Conservation (phyloP, 1,284 basidiomycete genomes). For the Limonomyces culmigenus region DNA sequence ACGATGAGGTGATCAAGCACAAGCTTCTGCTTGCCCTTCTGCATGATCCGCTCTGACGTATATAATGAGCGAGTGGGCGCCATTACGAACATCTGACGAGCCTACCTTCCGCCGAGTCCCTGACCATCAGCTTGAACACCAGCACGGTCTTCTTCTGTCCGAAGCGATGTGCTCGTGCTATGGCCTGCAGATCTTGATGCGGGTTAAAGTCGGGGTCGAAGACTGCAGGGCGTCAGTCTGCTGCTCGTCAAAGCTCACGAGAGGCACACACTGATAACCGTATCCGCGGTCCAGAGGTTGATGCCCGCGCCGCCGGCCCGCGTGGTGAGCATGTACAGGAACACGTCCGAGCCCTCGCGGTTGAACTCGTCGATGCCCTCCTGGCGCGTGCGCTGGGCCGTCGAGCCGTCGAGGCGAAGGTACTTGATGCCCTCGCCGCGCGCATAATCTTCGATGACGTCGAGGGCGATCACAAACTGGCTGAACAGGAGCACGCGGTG, state of each 20-base stretch:
- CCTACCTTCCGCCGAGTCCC: conserved; percentile 75
- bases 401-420: conserved; percentile 82
- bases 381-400: conserved; percentile 75
- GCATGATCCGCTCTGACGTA: conserved; percentile 69
- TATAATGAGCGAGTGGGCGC: not conserved
- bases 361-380: conserved; percentile 94
- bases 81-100: not conserved
- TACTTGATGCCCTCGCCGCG: conserved; percentile 80
- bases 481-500: conserved; percentile 96
- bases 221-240: conserved; percentile 90
- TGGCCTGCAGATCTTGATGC: conserved; percentile 52
- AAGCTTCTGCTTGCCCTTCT: conserved; percentile 80
- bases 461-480: conserved; percentile 90
- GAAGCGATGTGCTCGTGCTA: conserved; percentile 75
- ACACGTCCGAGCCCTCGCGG: conserved; percentile 68
- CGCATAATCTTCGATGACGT: conserved; percentile 89
- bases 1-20: conserved; percentile 85
- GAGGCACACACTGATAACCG: conserved; percentile 75
- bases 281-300: conserved; percentile 79
- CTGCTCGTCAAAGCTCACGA: too few species aligned
- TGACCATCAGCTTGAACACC: conserved; percentile 87
- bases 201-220: conserved; percentile 93
- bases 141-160: conserved; percentile 71
- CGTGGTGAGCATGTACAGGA: conserved; percentile 86
- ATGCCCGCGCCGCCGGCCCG: conserved; percentile 95